Base-by-base conservation (phyloP, 192 early-diverging fungal genomes). In the Funneliformis geosporum region DNA sequence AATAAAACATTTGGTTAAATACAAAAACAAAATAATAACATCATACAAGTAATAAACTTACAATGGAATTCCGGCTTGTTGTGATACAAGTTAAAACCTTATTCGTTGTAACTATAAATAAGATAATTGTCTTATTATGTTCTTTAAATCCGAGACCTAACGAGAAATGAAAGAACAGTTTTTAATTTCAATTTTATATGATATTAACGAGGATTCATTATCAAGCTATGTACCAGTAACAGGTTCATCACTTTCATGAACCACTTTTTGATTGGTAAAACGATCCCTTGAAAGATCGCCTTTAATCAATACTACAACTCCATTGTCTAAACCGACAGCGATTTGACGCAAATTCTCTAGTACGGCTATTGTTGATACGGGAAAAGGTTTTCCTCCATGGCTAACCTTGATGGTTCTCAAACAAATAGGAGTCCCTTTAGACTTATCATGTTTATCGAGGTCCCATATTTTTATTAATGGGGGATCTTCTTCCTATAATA, bases 291-390 rank as follows among this genome's bases (percentile, higher is more conserved):
- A 89, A 18, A 98, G 85, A 82, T 96, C 94, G 7, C 96, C 95
- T 44, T 93, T 89, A 21, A 94, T 89, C 44, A 96, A 84, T 25
- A 97, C 84, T 0, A 97, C 96, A 5, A 94, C 91, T 14, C 98
- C 98, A 80, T 96, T 97, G 27, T 95, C 94, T 75, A 99, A 86
- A 4, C 96, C 98, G 44, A 98, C 85, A 16, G 98, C 98, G 16
- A 96, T 86, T 84, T 97, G 98, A 8, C 93, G 89, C 82, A 96
- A 75, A 73, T 92, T 92, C 40, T 94, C 92, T 9, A 96, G 77
- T 12, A 90, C 88, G 60, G 95, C 93, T 60, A 96, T 73, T 0
- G 93, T 89, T 0, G 95, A 85, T 1, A 91, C 93, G 6, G 93
- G 93, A 79, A 90, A 91, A 5, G 91, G 84, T 47, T 88, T 89